phyloP scores from a whole-genome alignment of 2,329 filamentous ascomycete genomes.

The Aspergillus latus region DNA sequence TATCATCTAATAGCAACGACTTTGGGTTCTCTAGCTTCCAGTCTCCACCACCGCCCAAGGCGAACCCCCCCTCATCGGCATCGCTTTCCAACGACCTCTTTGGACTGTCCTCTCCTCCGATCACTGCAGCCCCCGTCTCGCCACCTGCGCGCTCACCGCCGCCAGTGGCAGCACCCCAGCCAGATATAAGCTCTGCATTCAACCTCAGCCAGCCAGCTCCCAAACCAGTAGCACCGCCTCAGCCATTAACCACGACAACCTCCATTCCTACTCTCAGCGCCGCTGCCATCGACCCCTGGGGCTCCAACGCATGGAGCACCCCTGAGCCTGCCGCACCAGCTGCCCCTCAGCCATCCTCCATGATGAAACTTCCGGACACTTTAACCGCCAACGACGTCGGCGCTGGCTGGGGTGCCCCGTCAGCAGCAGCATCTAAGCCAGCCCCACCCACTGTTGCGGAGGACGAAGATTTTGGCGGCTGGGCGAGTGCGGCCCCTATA shows the following conservation, averaged over 20 bases:
- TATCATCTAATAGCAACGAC: constrained; percentile 59
- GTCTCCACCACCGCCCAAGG: constrained; percentile 45
- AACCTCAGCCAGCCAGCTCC: constrained; percentile 60
- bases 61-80: constrained; percentile 40
- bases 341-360: constrained; percentile 31
- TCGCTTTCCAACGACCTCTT: constrained; percentile 76
- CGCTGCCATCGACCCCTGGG: constrained; percentile 72
- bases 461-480: constrained; percentile 95
- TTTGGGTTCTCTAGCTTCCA: constrained; percentile 64
- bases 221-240: constrained; percentile 45
- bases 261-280: constrained; percentile 44
- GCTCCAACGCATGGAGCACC: constrained; percentile 77
- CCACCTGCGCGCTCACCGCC: constrained; percentile 36
- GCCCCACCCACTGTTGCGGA: constrained; percentile 67
- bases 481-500: constrained; percentile 71
- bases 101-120: constrained; percentile 57
- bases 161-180: constrained; percentile 37
- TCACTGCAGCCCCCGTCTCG: constrained; percentile 44
- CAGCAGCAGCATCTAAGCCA: constrained; percentile 47
- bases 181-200: constrained; percentile 67
- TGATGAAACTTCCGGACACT: constrained; percentile 47
- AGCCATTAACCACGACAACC: constrained; percentile 34
- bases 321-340: constrained; percentile 48
- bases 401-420: constrained; percentile 69
- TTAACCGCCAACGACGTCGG: constrained; percentile 61